Evolutionary conservation across 805 yeast genomes (phyloP).

Genomic region (Sungouiozyma intestinalis): DNA sequence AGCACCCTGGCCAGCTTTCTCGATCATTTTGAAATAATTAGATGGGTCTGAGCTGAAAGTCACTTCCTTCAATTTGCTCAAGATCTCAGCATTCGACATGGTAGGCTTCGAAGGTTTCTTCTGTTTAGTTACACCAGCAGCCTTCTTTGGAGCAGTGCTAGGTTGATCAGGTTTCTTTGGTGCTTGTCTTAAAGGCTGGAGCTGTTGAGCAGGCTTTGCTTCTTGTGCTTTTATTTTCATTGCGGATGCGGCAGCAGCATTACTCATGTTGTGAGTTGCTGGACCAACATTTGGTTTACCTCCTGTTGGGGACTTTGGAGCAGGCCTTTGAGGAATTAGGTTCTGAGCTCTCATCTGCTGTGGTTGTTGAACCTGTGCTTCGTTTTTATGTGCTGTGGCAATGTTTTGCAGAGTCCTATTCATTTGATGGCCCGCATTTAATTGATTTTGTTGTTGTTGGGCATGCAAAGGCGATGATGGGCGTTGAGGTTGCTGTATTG

Average conservation of each 20-base stretch:
- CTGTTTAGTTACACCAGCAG: conserved; percentile 27
- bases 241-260: conserved; percentile 32
- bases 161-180: conserved; percentile 23
- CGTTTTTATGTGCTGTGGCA: background rate
- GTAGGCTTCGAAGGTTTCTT: conserved; percentile 46
- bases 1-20: conserved; percentile 96
- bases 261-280: conserved; percentile 14
- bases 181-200: conserved; percentile 20
- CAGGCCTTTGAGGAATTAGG: conserved; percentile 20
- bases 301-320: conserved; percentile 16
- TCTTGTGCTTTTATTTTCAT: conserved; percentile 11
- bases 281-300: background rate
- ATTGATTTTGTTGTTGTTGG: background rate
- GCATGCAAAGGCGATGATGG: background rate
- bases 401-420: background rate
- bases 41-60: conserved; percentile 83
- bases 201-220: conserved; percentile 12
- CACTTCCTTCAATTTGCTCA: conserved; percentile 71
- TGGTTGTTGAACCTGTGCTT: background rate
- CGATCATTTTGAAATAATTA: conserved; percentile 62
- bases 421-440: background rate
- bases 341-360: background rate
- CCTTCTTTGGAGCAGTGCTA: conserved; percentile 13
- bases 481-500: conserved; percentile 1
- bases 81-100: conserved; percentile 78